These are phyloP conservation scores for Eimeria sp. DNA, from an alignment of 169 alveolate genomes.

Conservation along the genomic window DNA sequence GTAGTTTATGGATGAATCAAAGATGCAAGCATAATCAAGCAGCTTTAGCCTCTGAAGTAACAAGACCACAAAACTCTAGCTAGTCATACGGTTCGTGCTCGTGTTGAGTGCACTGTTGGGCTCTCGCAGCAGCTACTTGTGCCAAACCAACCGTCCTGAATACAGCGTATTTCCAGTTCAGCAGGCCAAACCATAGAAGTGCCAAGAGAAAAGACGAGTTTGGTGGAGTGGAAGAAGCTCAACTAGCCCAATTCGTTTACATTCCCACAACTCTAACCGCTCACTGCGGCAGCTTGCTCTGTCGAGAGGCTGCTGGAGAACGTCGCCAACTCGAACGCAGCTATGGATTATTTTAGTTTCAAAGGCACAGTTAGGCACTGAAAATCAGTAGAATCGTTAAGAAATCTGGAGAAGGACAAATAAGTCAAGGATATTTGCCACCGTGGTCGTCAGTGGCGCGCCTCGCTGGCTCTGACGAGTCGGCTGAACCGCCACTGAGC, in stretches of 20 bases:
- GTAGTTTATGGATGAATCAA: too few relatives aligned
- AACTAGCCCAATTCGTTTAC: not conserved
- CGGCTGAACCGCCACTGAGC: not conserved
- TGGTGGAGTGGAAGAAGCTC: not conserved
- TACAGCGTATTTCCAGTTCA: not conserved
- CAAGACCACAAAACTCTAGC: not conserved
- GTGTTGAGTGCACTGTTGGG: not conserved
- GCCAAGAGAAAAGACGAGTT: not conserved
- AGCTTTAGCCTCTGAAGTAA: too few relatives aligned
- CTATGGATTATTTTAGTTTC: not conserved
- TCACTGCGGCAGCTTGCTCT: not conserved
- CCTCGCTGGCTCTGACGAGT: not conserved
- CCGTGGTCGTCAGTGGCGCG: not conserved
- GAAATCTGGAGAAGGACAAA: not conserved
- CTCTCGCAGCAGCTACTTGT: not conserved
- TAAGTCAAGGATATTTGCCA: not conserved
- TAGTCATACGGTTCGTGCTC: not conserved
- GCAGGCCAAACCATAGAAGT: not conserved
- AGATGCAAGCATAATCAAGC: too few relatives aligned
- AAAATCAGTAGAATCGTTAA: not conserved
- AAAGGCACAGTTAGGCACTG: not conserved
- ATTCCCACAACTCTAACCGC: not conserved
- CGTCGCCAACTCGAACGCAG: not conserved
- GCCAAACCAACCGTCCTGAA: not conserved
- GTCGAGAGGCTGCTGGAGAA: not conserved